Evolutionary conservation across 345 rosid genomes (phyloP), one percentile per base, ranked within the genome.

Genomic region (Nephelium lappaceum): DNA sequence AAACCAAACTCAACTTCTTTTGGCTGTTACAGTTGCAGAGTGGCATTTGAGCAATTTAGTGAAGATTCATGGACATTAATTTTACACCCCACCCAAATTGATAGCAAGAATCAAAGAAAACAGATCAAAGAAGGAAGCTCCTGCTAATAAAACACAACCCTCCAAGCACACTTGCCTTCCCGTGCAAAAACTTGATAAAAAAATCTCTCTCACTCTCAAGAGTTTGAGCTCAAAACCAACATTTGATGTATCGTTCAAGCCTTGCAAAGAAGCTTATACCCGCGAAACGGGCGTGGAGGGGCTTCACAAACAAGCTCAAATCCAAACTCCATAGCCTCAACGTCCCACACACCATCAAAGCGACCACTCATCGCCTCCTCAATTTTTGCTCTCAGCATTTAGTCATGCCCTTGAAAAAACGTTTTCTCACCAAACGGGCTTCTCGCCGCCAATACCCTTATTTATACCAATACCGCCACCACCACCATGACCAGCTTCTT

Each of bases 281-380:
- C 0, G 92, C 89, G 16, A 89, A 86, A 63, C 83, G 76, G 79
- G 95, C 95, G 24, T 88, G 92, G 91, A 93, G 75, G 80, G 83
- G 79, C 74, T 83, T 93, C 79, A 76, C 87, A 25, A 61, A 49
- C 72, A 82, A 81, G 61, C 58, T 94, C 23, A 87, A 77, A 39
- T 85, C 93, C 25, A 89, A 91, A 67, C 74, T 90, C 76, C 86
- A 82, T 43, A 78, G 79, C 72, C 78, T 89, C 76, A 78, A 65
- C 78, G 72, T 82, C 63, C 68, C 88, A 58, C 74, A 36, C 47
- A 81, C 90, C 61, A 76, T 94, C 63, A 77, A 86, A 82, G 82
- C 84, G 14, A 82, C 78, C 23, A 79, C 91, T 0, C 76, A 75
- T 65, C 86, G 88, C 61, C 60, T 91, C 71, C 69, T 88, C 47